Percentiles rank a stretch among this genome's conserved stretches.
Conservation (phyloP, 2,329 filamentous ascomycete species). For the Didymella segeticola region DNA sequence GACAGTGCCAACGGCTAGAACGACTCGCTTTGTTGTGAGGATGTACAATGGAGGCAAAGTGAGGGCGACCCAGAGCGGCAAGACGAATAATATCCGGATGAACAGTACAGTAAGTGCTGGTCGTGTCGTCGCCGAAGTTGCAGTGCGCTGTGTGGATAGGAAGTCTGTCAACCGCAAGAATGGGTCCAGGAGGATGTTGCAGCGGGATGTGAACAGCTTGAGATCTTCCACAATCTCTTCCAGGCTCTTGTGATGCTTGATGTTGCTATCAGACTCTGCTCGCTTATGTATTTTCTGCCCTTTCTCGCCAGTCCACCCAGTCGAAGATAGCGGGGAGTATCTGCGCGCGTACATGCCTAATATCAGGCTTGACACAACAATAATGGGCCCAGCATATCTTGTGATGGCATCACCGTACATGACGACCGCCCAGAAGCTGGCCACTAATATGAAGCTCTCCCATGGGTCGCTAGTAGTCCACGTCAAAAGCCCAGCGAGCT, state of each 20-base stretch:
- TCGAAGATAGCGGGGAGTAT: constrained; percentile 89
- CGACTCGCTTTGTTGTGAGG: constrained; percentile 83
- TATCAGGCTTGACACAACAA: constrained; percentile 81
- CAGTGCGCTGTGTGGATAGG: constrained; percentile 85
- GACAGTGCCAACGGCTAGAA: constrained; percentile 85
- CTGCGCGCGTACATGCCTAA: constrained; percentile 90
- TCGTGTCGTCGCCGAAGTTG: constrained; percentile 87
- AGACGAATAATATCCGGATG: constrained; percentile 84
- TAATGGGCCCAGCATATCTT: constrained; percentile 79
- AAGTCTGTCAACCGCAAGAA: constrained; percentile 90
- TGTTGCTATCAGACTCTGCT: constrained; percentile 64
- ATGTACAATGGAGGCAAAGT: constrained; percentile 83
- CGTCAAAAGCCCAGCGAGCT: constrained; percentile 81
- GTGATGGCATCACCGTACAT: constrained; percentile 88
- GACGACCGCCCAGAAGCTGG: constrained; percentile 82
- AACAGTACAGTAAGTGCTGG: constrained; percentile 90
- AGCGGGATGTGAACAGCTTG: constrained; percentile 86
- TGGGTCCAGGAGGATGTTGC: constrained; percentile 90
- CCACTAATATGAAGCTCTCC: constrained; percentile 93
- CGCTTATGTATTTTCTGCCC: constrained; percentile 60
- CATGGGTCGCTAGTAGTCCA: constrained; percentile 95
- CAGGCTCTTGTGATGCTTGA: constrained; percentile 87
- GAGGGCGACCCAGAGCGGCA: constrained; percentile 84
- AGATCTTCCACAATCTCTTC: constrained; percentile 97
- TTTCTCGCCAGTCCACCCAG: constrained; percentile 73